phyloP scores from a whole-genome alignment of 805 yeast genomes.

The Priceomyces castillae region DNA sequence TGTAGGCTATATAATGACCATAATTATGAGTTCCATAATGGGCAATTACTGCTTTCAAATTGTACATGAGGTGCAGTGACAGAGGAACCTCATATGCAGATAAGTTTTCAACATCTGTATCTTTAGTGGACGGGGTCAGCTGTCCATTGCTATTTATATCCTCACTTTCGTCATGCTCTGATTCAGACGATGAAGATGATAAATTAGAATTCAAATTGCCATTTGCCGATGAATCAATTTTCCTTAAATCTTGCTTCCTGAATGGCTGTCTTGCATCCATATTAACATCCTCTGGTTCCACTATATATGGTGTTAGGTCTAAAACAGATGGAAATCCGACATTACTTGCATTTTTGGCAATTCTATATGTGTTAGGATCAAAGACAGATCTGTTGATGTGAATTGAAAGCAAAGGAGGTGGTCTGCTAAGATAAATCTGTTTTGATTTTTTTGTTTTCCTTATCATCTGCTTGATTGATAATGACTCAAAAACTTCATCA shows the following conservation, averaged over 20 bases:
- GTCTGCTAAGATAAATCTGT: slow-evolving; percentile 74
- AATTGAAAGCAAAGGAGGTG: slow-evolving; percentile 77
- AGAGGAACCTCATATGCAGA: slow-evolving; percentile 10
- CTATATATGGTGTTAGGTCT: slow-evolving; percentile 67
- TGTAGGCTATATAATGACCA: slow-evolving; percentile 93
- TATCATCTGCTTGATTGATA: slow-evolving; percentile 73
- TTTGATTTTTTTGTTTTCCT: slow-evolving; percentile 78
- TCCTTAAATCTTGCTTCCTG: slow-evolving; percentile 53
- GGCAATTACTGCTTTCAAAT: slow-evolving; percentile 79
- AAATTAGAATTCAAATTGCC: neutral
- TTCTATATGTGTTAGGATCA: slow-evolving; percentile 80
- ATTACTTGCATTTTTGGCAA: slow-evolving; percentile 78
- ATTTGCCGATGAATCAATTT: neutral
- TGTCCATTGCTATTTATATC: slow-evolving; percentile 9
- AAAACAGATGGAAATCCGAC: slow-evolving; percentile 73
- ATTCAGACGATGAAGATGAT: slow-evolving; percentile 9
- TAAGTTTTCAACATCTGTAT: slow-evolving; percentile 5
- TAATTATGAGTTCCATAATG: slow-evolving; percentile 96
- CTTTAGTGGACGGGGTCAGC: slow-evolving; percentile 8
- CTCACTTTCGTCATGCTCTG: slow-evolving; percentile 9
- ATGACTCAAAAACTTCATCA: slow-evolving; percentile 71
- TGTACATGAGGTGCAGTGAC: slow-evolving; percentile 49
- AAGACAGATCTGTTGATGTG: slow-evolving; percentile 93
- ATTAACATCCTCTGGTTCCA: slow-evolving; percentile 66
- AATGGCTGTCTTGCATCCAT: slow-evolving; percentile 78